Evolutionary conservation across 129 eudicot genomes (phyloP), one percentile per base, ranked within the genome.

Genomic region (Rutidosis leptorrhynchoides): DNA sequence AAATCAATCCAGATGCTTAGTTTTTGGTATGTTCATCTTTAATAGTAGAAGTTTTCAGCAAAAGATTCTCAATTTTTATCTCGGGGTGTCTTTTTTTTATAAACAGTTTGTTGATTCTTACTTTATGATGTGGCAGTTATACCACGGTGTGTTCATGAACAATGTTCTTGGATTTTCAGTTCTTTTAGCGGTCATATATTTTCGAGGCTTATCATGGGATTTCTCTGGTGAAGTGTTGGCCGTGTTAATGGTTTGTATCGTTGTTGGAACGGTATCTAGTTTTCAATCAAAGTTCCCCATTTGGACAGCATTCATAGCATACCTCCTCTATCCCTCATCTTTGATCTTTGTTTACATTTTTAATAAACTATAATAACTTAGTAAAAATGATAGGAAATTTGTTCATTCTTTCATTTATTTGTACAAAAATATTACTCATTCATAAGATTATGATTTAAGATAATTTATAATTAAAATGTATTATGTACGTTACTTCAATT

Each of bases 61-160:
- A 64, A 7, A 6, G 19, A 12, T 45, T 42, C 7, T 1, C 1
- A 24, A 42, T 59, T 51, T 15, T 29, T 21, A 57, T 74, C 17
- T 35, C 25, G 22, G n/a, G 5, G 9, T 62, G 45, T 26, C 17
- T 43, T 56, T 43, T 2, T 57, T 27, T 12, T 16, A 72, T 51
- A 37, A 72, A n/a, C 46, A 16, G 30, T 20, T 6, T 24, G 57
- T 58, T 32, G 24, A 5, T 17, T 19, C 11, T 37, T 62, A 37
- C 19, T 49, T 33, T 60, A 57, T 43, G 26, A 43, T 66, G 12
- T 65, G 83, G 83, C 91, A 90, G 97, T 42, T 90, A 56, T 86
- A 90, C 70, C 80, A 85, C 5, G 85, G 88, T 4, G 97, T 90
- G 76, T 82, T 87, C 67, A 78, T 90, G 95, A 90, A 90, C 86